phyloP scores from a whole-genome alignment of 768 basidiomycete species.

The Xerocomellus dryophilus region DNA sequence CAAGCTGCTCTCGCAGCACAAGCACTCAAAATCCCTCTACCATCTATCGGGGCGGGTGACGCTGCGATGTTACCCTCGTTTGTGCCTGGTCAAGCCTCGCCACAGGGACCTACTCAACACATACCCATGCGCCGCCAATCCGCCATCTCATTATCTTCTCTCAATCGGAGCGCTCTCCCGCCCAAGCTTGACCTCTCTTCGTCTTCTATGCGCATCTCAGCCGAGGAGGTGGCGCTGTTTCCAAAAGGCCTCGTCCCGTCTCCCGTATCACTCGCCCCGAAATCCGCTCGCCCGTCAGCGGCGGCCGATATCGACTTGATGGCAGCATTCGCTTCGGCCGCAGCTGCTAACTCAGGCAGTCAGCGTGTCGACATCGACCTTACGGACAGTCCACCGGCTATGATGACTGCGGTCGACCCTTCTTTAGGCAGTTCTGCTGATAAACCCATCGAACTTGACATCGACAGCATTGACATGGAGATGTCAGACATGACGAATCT shows the following conservation, averaged over 20 bases:
- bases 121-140: constrained; percentile 59
- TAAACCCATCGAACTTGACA: constrained; percentile 77
- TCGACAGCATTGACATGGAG: constrained; percentile 66
- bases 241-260: constrained; percentile 60
- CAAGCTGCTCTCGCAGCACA: constrained; percentile 39
- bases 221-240: constrained; percentile 59
- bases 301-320: constrained; percentile 60
- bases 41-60: constrained; percentile 23
- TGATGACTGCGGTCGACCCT: constrained; percentile 33
- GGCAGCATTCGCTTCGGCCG: constrained; percentile 53
- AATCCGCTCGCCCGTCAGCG: constrained; percentile 65
- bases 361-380: constrained; percentile 56
- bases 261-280: constrained; percentile 79
- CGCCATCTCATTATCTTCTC: constrained; percentile 75
- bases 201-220: constrained; percentile 57
- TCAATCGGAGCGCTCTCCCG: constrained; percentile 67
- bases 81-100: constrained; percentile 35
- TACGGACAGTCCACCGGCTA: constrained; percentile 35
- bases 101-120: constrained; percentile 29
- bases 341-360: constrained; percentile 32
- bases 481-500: constrained; percentile 49
- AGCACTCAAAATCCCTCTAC: constrained; percentile 22
- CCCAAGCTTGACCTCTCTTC: constrained; percentile 82
- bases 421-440: constrained; percentile 63
- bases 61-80: constrained; percentile 24